A percentile compares a stretch with the other conserved stretches of the same genome.
Evolutionary conservation across 768 basidiomycete species (phyloP).

Genomic region (Suillus brevipes): DNA sequence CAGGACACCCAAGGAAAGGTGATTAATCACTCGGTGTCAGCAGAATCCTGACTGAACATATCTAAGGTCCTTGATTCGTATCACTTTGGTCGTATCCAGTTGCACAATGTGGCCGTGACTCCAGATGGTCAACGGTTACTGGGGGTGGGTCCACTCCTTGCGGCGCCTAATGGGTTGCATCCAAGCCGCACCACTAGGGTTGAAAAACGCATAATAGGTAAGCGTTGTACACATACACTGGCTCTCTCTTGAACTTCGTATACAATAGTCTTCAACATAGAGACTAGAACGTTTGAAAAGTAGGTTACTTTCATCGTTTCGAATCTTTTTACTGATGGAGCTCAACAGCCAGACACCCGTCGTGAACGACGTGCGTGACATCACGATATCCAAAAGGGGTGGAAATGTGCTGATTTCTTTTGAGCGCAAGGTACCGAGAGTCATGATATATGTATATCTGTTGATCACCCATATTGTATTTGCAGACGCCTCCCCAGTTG

Average conservation of each 20-base stretch:
- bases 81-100: constrained; percentile 43
- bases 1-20: constrained; percentile 49
- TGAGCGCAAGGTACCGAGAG: constrained; percentile 39
- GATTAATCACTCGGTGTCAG: background rate
- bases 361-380: constrained; percentile 54
- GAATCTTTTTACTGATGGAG: constrained; percentile 13
- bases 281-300: constrained; percentile 45
- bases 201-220: constrained; percentile 56
- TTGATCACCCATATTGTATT: background rate
- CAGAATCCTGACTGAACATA: background rate
- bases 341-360: constrained; percentile 51
- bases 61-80: constrained; percentile 40
- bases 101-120: constrained; percentile 53
- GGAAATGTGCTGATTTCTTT: constrained; percentile 47
- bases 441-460: background rate
- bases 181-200: constrained; percentile 49
- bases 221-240: constrained; percentile 12
- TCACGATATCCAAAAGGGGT: constrained; percentile 46
- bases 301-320: constrained; percentile 22
- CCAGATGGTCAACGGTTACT: constrained; percentile 47
- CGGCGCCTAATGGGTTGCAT: constrained; percentile 42
- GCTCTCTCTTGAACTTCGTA: constrained; percentile 8
- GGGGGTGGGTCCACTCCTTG: constrained; percentile 48
- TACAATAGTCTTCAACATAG: constrained; percentile 48
- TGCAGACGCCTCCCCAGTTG: constrained; percentile 71